Evolutionary conservation across 495 filamentous ascomycete genomes (phyloP).

Genomic region (Opeltia flavorubescens): DNA sequence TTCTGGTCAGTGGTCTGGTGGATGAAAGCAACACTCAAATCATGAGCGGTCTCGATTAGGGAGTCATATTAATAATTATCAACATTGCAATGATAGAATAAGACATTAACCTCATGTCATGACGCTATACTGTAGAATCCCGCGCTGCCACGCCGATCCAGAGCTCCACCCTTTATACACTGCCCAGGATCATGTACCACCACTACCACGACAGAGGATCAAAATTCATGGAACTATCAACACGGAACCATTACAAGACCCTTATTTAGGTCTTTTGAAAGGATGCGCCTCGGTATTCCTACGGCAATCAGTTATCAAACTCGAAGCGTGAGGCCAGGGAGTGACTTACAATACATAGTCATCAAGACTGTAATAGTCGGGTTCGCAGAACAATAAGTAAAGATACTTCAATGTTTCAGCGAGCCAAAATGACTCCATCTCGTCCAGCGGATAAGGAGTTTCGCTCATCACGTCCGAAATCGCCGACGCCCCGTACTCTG

Average conservation of each 20-base stretch:
- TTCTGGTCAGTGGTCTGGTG: no score
- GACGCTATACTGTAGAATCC: no score
- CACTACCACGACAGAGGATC: no score
- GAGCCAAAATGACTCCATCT: constrained; percentile 51
- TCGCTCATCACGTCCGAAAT: constrained; percentile 58
- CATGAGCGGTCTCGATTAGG: no score
- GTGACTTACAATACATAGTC: constrained; percentile 60
- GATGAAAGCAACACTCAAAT: no score
- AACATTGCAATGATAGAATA: no score
- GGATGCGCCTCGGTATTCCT: constrained; percentile 46
- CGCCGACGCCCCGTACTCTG: constrained; percentile 54
- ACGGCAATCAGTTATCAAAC: constrained; percentile 5
- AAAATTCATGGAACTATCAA: no score
- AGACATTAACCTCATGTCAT: no score
- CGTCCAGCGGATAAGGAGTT: constrained; percentile 24
- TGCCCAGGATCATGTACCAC: no score
- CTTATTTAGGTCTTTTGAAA: constrained; percentile 28
- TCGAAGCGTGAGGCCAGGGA: constrained; percentile 2
- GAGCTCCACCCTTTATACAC: no score
- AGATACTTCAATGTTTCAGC: constrained; percentile 75
- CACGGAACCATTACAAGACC: neutral
- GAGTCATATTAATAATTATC: no score
- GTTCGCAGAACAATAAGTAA: constrained; percentile 60
- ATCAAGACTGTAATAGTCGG: constrained; percentile 61
- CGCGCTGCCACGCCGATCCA: no score